Evolutionary conservation across 257 asterid genomes (phyloP), one percentile per base, ranked within the genome.

Genomic region (Verbena officinalis): DNA sequence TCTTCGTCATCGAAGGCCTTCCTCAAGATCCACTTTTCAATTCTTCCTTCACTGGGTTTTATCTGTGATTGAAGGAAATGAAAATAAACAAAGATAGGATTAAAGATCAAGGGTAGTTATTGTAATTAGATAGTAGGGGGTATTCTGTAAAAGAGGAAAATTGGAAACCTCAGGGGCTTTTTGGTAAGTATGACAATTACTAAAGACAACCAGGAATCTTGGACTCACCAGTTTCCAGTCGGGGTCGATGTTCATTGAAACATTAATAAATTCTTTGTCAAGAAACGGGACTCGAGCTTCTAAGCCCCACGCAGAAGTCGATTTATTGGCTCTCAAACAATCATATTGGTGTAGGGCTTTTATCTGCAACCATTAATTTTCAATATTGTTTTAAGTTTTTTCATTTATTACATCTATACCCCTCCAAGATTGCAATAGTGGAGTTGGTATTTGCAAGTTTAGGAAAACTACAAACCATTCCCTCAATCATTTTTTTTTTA

Each of bases 241-340:
- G 0, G 98, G 99, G 64, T 94, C 96, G 7, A 94, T 86, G 82
- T 66, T 86, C 98, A 94, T 94, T 9, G 98, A 96, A 58, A 80
- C 96, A 44, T 84, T 72, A 62, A 90, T 76, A 75, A 94, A 94
- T 55, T 90, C 98, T 75, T 91, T 94, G 49, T 94, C 98, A 22
- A 94, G 70, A 75, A 94, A 94, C 0, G 98, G 99, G 9, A 90
- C 86, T 6, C 98, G 91, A 20, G 96, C 99, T 82, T 94, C 98
- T 70, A 94, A 77, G 27, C 98, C 99, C 99, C 99, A 94, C 0
- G 96, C 99, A 7, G 99, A 94, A 49, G 98, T 90, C 13, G 99
- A 40, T 82, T 94, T 94, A 73, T 94, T 94, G 20, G 99, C 99
- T 67, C 97, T 81, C 55, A 94, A 72, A 55, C 99, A 94, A 76